Base-by-base conservation (phyloP, 1,284 basidiomycete species). In the Boletus albobrunnescens region DNA sequence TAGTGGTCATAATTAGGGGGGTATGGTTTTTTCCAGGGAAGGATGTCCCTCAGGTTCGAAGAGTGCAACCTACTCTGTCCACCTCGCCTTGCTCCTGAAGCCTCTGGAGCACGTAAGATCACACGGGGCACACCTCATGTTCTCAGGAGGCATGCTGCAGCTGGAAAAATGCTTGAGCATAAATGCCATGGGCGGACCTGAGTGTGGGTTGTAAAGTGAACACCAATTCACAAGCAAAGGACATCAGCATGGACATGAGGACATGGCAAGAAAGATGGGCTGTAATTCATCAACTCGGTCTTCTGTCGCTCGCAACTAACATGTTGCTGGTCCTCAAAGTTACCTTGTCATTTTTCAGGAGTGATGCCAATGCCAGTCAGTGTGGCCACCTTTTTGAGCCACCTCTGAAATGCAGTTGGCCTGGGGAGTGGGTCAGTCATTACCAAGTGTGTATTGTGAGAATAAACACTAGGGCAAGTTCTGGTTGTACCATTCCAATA, bases 391-490 rank as follows among this genome's bases (percentile, higher is more conserved):
- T 67, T 68, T 37, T 66, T 64, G 38, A 69, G 63, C 76, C 75
- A 78, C 67, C 60, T 61, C 30, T 68, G 58, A 42, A 72, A 76
- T 3, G 64, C 60, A 27, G 49, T 52, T 30, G 62, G n/a, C n/a
- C n/a, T n/a, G n/a, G n/a, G n/a, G n/a, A n/a, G n/a, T n/a, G n/a
- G n/a, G n/a, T n/a, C n/a, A n/a, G n/a, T n/a, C n/a, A n/a, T n/a
- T n/a, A n/a, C n/a, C n/a, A n/a, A 99, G 78, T 60, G 99, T 91
- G 68, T 95, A 94, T 36, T 83, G 87, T 16, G 94, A 83, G 71
- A 99, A 98, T 37, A 84, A 76, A 65, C 95, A 99, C 67, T 93
- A 87, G 0, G 91, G 76, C 2, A 92, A 94, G 61, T 95, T 84
- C 54, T 95, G 89, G 51, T 87, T 89, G 74, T 99, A 94, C 80